Conservation (phyloP, 768 basidiomycete species). For the Lepiota brunneoincarnata region DNA sequence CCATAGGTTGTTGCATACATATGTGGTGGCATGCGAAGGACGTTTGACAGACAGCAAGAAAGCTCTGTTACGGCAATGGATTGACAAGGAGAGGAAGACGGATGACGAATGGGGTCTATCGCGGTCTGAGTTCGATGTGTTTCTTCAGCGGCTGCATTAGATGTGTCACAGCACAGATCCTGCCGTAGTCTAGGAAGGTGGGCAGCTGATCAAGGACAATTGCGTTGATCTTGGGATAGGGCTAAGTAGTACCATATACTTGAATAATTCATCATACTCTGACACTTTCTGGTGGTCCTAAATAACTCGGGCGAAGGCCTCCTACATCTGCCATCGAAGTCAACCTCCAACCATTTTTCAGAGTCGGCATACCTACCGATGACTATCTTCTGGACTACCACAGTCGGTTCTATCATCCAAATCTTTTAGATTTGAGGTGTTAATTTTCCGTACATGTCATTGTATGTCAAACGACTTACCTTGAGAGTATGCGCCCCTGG, state of each 20-base stretch:
- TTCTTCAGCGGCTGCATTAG: constrained; percentile 17
- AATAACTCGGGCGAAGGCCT: constrained; percentile 51
- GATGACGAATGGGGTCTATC: constrained; percentile 26
- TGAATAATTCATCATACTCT: constrained; percentile 15
- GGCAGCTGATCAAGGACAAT: too few species aligned
- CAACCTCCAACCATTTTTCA: background rate
- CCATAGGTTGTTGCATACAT: constrained; percentile 33
- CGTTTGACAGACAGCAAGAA: constrained; percentile 26
- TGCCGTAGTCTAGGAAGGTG: too few species aligned
- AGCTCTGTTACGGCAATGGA: constrained; percentile 24
- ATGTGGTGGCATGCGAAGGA: constrained; percentile 39
- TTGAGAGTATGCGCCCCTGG: constrained; percentile 62
- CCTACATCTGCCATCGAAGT: constrained; percentile 44
- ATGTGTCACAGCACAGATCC: background rate
- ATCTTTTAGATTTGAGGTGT: constrained; percentile 27
- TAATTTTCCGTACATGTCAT: background rate
- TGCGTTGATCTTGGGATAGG: too few species aligned
- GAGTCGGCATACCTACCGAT: constrained; percentile 38
- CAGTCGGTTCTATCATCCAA: constrained; percentile 56
- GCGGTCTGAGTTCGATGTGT: constrained; percentile 21
- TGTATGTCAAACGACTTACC: constrained; percentile 25
- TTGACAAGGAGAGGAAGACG: constrained; percentile 18
- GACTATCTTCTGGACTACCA: constrained; percentile 60
- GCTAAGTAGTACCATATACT: too few species aligned
- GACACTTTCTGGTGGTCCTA: constrained; percentile 62